Base-by-base conservation (phyloP, 2,329 filamentous ascomycete species). In the Myrmaecium sp. region DNA sequence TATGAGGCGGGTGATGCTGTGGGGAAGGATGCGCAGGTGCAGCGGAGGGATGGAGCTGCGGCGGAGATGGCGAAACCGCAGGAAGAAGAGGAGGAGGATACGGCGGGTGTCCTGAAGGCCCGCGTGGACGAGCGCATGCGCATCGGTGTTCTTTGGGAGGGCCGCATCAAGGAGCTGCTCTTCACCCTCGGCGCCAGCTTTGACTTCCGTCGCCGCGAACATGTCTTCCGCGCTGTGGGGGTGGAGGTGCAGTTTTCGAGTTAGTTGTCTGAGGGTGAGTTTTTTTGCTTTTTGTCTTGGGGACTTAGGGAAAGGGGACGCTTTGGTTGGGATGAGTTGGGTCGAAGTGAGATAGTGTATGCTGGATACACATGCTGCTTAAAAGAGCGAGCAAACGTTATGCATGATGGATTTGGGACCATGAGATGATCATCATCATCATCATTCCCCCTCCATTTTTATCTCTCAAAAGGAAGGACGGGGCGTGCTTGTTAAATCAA, bases 101-200 rank as follows among this genome's bases (percentile, higher is more conserved):
- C 81, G 32, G 71, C 79, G 17, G 86, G 84, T 5, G 84, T 95
- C 17, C 55, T 98, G 37, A 98, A 95, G 54, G 77, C 84, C 23
- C 69, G 80, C 26, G 62, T 95, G 27, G 83, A 94, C 46, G 84
- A 94, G 56, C 78, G 84, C 38, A 74, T 82, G 57, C 74, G 75
- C 36, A 70, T 94, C 28, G 80, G 83, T 1, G 50, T 95, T 26
- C 55, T 95, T 13, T 98, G 89, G 86, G 86, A 95, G 49, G 84
- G 86, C 2, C 67, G 83, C 29, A 69, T 91, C 32, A 93, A 95
- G 57, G 86, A 92, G 38, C 58, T 98, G 32, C 64, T 98, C 30
- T 91, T 95, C 48, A 92, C 82, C 40, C 63, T 93, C 21, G 89
- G 89, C 6, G 81, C 82, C 30, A 80, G 73, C 26, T 70, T 98